Conservation (phyloP, 306 rosid species). For the Trifolium subterraneum region DNA sequence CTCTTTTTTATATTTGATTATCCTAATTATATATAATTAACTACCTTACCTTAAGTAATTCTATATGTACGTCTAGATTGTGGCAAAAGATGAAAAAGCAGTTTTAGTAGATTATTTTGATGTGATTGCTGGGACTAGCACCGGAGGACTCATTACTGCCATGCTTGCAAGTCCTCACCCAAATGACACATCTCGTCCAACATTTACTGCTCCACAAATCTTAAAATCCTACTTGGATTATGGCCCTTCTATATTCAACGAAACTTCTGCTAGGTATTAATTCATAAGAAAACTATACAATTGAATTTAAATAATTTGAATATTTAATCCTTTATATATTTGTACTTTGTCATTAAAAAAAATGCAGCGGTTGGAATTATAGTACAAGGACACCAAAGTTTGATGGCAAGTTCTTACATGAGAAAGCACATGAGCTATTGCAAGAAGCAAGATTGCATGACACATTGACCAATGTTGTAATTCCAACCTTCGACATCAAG, state of each 20-base stretch:
- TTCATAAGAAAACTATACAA: too few relatives aligned
- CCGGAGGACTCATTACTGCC: constrained; percentile 32
- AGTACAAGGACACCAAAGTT: constrained; percentile 32
- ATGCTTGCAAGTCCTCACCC: constrained; percentile 36
- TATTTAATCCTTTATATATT: too few relatives aligned
- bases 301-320: too few relatives aligned
- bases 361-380: constrained; percentile 23
- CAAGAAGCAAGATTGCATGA: constrained; percentile 16
- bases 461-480: constrained; percentile 44
- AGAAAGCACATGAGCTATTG: not conserved
- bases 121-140: constrained; percentile 44
- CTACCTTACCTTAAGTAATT: too few relatives aligned
- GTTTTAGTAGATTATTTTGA: constrained; percentile 39
- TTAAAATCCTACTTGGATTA: not conserved
- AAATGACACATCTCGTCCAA: constrained; percentile 10
- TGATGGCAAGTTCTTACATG: constrained; percentile 35
- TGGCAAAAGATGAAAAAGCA: constrained; percentile 30
- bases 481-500: constrained; percentile 43
- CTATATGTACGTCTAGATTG: too few relatives aligned
- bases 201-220: not conserved
- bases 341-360: too few relatives aligned
- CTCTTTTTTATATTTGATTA: not conserved
- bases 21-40: too few relatives aligned
- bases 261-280: not conserved
- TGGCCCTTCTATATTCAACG: constrained; percentile 29